Base-by-base conservation (phyloP, 345 rosid genomes). In the Camelina laxa region DNA sequence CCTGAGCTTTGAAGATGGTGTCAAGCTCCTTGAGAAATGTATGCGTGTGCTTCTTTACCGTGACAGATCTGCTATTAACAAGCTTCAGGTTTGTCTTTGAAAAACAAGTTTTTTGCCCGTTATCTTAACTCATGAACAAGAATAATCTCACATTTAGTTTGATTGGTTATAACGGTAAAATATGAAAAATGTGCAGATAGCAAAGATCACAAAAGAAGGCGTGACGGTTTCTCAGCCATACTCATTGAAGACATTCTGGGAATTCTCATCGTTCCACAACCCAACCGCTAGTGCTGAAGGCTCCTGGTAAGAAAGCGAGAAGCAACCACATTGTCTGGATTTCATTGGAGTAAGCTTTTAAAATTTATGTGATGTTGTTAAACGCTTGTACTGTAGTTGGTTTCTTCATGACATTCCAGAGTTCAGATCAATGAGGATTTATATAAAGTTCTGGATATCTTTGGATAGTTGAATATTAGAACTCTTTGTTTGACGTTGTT, bases 21-120 rank as follows among this genome's bases (percentile, higher is more conserved):
- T 96, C 49, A 87, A 84, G 75, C 75, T 96, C 45, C 82, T 96
- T 76, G 99, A 96, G 91, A 92, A 92, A 63, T 92, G 99, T 79
- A 92, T 96, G 99, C 96, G 94, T 21, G 97, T 92, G 65, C 96
- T 96, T 65, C 86, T 96, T 33, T 91, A 92, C 85, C 98, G 99
- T 47, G 99, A 96, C 79, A 86, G 97, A 77, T 92, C 97, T 75
- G 98, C 99, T 39, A 83, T 92, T 67, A 92, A 96, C 84, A 96
- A 96, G 88, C 81, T 90, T 78, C 99, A 96, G 98, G 99, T 93
- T 70, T 69, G 84, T 75, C 49, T 30, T 42, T 1, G n/a, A 12
- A 31, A 35, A 17, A 10, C 42, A 50, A 60, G 12, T 53, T 12
- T 50, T 22, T 17, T 60, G 12, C 10, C 33, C 4, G 11, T 39